Evolutionary conservation across 2,329 filamentous ascomycete genomes (phyloP), one percentile per base, ranked within the genome.

Genomic region (Penicillium sp.): DNA sequence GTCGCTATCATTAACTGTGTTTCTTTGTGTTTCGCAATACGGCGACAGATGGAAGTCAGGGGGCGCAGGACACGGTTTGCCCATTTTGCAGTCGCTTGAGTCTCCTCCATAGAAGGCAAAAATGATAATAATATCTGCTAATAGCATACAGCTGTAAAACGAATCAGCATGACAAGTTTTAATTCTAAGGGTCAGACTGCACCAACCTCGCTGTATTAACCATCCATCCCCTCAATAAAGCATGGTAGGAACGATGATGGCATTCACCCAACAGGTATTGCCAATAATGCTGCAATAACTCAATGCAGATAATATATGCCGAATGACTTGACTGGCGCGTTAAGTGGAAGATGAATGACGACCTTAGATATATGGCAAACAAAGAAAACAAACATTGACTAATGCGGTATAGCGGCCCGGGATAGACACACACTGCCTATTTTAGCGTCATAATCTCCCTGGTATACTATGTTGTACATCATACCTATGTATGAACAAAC

Each of bases 21-120:
- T 45, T 73, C 70, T 53, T 74, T 65, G 51, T 76, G 70, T 55
- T 74, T 76, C 53, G 73, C 72, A 30, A 78, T 61, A 47, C 73
- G 70, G 47, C 70, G 67, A 53, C 74, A 68, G 45, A 75, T 65
- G 16, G 73, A 74, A 16, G 67, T 69, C 51, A 78, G 62, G 30
- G 75, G 75, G 54, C 74, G 72, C 50, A 78, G 60, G 53, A 76
- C 70, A 60, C 74, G 72, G 55, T 75, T 74, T 51, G 72, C 74
- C 74, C 74, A 76, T 70, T 67, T 72, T 46, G 74, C 70, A 7
- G 72, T 76, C 39, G 70, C 63, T 55, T 69, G 68, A 43, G 73
- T 56, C 53, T 74, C 70, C 44, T 72, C 69, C 71, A 74, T 74
- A 26, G 51, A 55, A 50, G 8, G 4, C n/a, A 18, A 29, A 34